Percentiles rank a stretch among this genome's conserved stretches.
Conservation (phyloP, 2,329 filamentous ascomycete genomes). For the Diaporthe velutina region DNA sequence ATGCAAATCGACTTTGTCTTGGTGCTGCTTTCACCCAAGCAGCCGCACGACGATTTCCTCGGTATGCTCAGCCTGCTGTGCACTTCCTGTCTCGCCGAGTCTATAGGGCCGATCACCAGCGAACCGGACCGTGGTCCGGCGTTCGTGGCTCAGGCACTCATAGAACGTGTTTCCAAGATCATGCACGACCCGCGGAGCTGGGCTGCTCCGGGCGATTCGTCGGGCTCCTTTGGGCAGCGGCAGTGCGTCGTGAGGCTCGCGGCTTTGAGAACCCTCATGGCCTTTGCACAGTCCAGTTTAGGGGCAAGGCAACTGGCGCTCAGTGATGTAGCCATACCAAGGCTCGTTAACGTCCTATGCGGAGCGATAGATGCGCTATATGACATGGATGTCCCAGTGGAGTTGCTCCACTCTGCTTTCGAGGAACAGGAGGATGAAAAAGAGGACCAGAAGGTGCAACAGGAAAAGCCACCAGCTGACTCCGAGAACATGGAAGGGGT, state of each 20-base stretch:
- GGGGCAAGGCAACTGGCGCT: slow-evolving; percentile 75
- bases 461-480: neutral
- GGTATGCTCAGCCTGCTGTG: slow-evolving; percentile 75
- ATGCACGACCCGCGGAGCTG: slow-evolving; percentile 69
- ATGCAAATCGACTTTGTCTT: slow-evolving; percentile 77
- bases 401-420: neutral
- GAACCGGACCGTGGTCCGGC: slow-evolving; percentile 56
- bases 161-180: slow-evolving; percentile 74
- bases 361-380: slow-evolving; percentile 81
- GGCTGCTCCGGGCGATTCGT: slow-evolving; percentile 49
- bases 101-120: slow-evolving; percentile 74
- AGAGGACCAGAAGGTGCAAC: neutral
- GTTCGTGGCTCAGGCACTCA: slow-evolving; percentile 60
- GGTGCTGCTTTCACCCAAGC: slow-evolving; percentile 75
- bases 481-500: slow-evolving; percentile 23
- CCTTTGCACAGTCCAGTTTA: slow-evolving; percentile 73
- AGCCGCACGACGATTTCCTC: slow-evolving; percentile 72
- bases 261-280: slow-evolving; percentile 66
- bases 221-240: slow-evolving; percentile 49
- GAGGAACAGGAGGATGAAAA: neutral
- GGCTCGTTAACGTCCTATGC: slow-evolving; percentile 75
- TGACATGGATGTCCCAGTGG: slow-evolving; percentile 62
- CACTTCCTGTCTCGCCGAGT: slow-evolving; percentile 73
- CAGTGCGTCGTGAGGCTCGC: slow-evolving; percentile 58
- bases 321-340: slow-evolving; percentile 78